These are phyloP conservation scores for Saturnispora kantuleensis DNA, from an alignment of 805 yeast genomes.

Conservation along the genomic window DNA sequence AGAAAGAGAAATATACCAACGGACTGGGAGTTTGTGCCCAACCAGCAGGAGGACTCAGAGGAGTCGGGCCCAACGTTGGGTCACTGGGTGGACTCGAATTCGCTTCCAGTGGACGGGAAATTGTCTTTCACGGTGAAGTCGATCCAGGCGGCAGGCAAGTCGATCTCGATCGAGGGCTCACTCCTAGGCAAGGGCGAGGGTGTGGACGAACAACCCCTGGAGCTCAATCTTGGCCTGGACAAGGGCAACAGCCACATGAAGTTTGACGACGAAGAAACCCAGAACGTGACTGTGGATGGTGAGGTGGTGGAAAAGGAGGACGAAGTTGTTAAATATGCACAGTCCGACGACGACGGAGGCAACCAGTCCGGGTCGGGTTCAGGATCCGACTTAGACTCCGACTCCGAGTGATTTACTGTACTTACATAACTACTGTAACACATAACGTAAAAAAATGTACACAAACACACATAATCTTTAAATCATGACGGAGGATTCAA, in stretches of 20 bases:
- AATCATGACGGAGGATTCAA: constrained; percentile 1
- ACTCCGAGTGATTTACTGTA: neutral
- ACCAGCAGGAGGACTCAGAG: constrained; percentile 51
- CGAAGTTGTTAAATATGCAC: constrained; percentile 10
- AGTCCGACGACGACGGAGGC: neutral
- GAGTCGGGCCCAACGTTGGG: constrained; percentile 41
- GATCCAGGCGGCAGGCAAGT: constrained; percentile 68
- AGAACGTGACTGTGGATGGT: constrained; percentile 3
- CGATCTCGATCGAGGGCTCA: constrained; percentile 85
- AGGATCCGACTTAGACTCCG: constrained; percentile 5
- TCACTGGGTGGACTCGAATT: constrained; percentile 76
- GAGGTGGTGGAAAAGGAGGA: constrained; percentile 10
- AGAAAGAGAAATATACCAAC: constrained; percentile 78
- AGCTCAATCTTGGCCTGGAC: constrained; percentile 22
- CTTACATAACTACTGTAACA: too few species aligned
- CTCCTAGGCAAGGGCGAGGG: constrained; percentile 37
- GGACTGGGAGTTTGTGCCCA: constrained; percentile 77
- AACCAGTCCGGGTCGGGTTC: neutral
- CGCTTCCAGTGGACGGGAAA: constrained; percentile 72
- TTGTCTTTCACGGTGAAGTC: constrained; percentile 64
- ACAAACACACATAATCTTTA: neutral
- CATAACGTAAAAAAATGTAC: neutral
- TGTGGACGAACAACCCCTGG: constrained; percentile 41
- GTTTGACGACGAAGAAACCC: constrained; percentile 26
- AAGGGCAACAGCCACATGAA: constrained; percentile 27